Conservation (phyloP, 192 early-diverging fungal species). For the Neocallimastix lanati region DNA sequence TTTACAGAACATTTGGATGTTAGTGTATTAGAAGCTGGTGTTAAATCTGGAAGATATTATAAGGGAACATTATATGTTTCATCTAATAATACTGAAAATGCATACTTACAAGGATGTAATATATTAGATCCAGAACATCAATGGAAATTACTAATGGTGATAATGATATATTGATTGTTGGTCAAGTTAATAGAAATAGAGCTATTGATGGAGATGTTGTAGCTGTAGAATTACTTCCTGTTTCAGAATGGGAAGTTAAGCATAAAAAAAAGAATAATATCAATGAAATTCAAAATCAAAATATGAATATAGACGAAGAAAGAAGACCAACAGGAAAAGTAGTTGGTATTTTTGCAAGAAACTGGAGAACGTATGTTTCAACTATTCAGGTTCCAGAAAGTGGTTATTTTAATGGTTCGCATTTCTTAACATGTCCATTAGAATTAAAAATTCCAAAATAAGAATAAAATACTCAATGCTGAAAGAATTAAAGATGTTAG, state of each 20-base stretch:
- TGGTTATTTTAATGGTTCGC: slow-evolving; percentile 25
- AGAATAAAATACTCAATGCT: slow-evolving; percentile 44
- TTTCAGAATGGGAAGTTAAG: background rate
- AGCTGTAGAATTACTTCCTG: slow-evolving; percentile 31
- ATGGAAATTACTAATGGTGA: slow-evolving; percentile 20
- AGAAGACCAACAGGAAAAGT: slow-evolving; percentile 11
- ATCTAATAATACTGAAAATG: background rate
- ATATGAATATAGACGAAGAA: background rate
- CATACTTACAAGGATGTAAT: background rate
- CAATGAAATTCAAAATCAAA: background rate
- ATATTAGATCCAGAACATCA: background rate
- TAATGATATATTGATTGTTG: slow-evolving; percentile 37
- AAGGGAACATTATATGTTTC: background rate
- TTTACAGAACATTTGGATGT: background rate
- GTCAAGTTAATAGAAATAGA: slow-evolving; percentile 29
- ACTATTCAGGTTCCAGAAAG: slow-evolving; percentile 43
- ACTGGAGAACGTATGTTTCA: slow-evolving; percentile 60
- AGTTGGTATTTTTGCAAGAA: slow-evolving; percentile 39
- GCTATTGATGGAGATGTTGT: slow-evolving; percentile 47
- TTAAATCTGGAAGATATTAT: background rate
- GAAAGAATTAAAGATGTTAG: slow-evolving; percentile 31
- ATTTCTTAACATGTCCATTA: slow-evolving; percentile 42
- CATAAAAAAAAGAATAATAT: background rate
- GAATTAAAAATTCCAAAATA: slow-evolving; percentile 49
- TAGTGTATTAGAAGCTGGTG: background rate